Evolutionary conservation across 345 rosid species (phyloP).

Genomic region (Gossypium turneri): DNA sequence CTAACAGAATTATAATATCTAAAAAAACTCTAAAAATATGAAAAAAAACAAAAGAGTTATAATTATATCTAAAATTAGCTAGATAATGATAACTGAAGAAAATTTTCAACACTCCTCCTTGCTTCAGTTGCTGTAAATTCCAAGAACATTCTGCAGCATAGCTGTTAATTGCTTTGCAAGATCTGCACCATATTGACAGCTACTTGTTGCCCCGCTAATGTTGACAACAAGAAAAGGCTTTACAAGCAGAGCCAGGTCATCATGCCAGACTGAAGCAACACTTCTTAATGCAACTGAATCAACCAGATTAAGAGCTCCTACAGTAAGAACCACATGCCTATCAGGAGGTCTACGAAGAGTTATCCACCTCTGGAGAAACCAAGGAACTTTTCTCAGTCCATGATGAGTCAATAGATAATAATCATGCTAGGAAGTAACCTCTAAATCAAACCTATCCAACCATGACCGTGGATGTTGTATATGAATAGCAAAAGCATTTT

Average conservation of each 20-base stretch:
- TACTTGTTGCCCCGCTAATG: slow-evolving; percentile 87
- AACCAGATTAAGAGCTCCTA: slow-evolving; percentile 80
- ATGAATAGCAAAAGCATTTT: slow-evolving; percentile 75
- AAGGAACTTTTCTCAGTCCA: slow-evolving; percentile 59
- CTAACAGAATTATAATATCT: too few relatives aligned
- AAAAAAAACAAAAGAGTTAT: too few relatives aligned
- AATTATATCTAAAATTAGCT: too few relatives aligned
- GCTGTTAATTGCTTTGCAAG: slow-evolving; percentile 58
- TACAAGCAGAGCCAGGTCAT: slow-evolving; percentile 55
- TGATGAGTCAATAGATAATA: slow-evolving; percentile 75
- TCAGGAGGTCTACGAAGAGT: slow-evolving; percentile 74
- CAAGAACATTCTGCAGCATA: slow-evolving; percentile 58
- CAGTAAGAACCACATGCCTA: slow-evolving; percentile 74
- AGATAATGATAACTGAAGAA: too few relatives aligned
- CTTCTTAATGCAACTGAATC: slow-evolving; percentile 55
- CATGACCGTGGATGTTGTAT: slow-evolving; percentile 84
- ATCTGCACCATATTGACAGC: slow-evolving; percentile 67
- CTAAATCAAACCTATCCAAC: slow-evolving; percentile 75
- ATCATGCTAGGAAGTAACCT: slow-evolving; percentile 82
- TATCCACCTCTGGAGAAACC: slow-evolving; percentile 67
- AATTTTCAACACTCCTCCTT: too few relatives aligned
- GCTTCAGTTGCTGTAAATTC: slow-evolving; percentile 26
- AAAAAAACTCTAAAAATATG: too few relatives aligned
- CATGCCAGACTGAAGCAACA: slow-evolving; percentile 69
- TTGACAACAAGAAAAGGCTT: slow-evolving; percentile 86